These are phyloP conservation scores for Aspergillus candidus DNA, from an alignment of 2,329 filamentous ascomycete species.

Conservation along the genomic window DNA sequence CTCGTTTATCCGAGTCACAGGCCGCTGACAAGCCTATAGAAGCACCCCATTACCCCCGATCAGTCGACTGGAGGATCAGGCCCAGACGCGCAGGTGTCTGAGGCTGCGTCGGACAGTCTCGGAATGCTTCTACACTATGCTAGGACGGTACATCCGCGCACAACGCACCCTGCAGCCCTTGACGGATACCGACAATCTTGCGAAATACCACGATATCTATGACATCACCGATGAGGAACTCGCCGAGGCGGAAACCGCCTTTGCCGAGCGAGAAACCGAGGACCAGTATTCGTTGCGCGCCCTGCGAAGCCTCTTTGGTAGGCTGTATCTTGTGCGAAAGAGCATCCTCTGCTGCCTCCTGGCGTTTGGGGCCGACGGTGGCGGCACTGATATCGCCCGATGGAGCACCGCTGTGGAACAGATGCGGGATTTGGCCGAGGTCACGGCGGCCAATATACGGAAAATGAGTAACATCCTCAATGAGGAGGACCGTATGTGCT, in stretches of 20 bases:
- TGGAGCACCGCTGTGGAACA: conserved; percentile 75
- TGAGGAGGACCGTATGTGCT: conserved; percentile 65
- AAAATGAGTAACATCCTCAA: conserved; percentile 63
- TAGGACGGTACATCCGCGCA: conserved; percentile 66
- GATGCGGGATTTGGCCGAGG: conserved; percentile 59
- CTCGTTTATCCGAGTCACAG: conserved; percentile 7
- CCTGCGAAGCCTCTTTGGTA: conserved; percentile 73
- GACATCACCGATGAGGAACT: conserved; percentile 70
- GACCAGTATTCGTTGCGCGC: conserved; percentile 72
- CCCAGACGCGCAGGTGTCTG: conserved; percentile 70
- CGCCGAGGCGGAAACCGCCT: conserved; percentile 60
- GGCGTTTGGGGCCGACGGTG: conserved; percentile 75
- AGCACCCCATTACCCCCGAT: conserved; percentile 89
- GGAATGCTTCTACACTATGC: conserved; percentile 61
- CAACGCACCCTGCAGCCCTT: conserved; percentile 64
- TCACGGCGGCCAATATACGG: conserved; percentile 57
- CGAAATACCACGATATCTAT: conserved; percentile 89
- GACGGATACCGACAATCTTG: conserved; percentile 72
- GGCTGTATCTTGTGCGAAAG: conserved; percentile 74
- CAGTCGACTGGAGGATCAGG: conserved; percentile 78
- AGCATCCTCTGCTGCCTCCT: conserved; percentile 84
- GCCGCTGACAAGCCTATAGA: conserved; percentile 43
- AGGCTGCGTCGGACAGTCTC: conserved; percentile 72
- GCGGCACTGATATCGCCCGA: conserved; percentile 66
- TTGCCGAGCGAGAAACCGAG: conserved; percentile 62